Conservation (phyloP, 2,329 filamentous ascomycete genomes). For the Microdochium bolleyi region DNA sequence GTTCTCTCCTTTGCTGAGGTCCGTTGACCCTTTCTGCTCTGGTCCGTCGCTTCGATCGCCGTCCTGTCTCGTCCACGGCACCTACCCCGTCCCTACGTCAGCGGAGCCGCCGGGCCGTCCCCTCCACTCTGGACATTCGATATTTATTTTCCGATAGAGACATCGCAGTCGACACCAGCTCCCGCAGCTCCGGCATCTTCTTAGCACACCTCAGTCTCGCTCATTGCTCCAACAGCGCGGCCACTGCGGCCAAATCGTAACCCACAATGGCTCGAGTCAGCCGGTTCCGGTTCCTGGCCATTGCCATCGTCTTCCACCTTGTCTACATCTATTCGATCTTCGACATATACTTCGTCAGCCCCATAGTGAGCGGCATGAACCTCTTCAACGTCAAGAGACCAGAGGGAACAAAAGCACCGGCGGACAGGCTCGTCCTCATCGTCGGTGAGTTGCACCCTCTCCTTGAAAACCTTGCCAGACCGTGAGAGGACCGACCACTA, state of each 20-base stretch:
- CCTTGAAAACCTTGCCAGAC: too few relatives aligned
- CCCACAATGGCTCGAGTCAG: constrained; percentile 43
- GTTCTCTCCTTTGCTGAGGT: background rate
- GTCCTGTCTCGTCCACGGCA: background rate
- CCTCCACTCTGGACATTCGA: background rate
- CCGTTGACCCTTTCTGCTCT: background rate
- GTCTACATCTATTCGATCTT: constrained; percentile 95
- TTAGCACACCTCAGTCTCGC: background rate
- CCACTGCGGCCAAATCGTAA: background rate
- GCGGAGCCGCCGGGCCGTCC: background rate
- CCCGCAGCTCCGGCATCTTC: background rate
- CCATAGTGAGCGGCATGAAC: constrained; percentile 92
- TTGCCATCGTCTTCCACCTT: constrained; percentile 87
- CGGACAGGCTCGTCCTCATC: constrained; percentile 84
- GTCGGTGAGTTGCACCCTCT: constrained; percentile 56
- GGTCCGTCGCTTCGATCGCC: too few relatives aligned
- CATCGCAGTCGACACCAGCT: background rate
- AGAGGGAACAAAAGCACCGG: constrained; percentile 58
- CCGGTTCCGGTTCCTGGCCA: constrained; percentile 76
- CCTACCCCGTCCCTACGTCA: background rate
- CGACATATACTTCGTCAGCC: constrained; percentile 97
- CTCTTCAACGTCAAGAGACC: constrained; percentile 64
- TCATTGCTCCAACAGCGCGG: background rate
- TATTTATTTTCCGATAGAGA: background rate
- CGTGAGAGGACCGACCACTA: constrained; percentile 5